Percentiles rank a stretch among this genome's conserved stretches.
phyloP scores from a whole-genome alignment of 106 monocot species.

The Dioscorea alata region DNA sequence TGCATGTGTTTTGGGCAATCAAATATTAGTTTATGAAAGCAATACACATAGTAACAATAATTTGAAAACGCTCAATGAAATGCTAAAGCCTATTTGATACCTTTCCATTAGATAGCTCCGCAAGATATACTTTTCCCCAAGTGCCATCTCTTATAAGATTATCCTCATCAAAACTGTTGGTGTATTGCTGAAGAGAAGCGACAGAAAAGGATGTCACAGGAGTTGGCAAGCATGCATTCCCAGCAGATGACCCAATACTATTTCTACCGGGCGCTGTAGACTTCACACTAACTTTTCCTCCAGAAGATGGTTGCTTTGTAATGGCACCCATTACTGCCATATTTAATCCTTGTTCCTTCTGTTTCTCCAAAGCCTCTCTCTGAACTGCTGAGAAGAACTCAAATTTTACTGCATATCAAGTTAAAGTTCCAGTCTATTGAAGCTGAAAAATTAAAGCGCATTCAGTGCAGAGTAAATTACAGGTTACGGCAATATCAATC shows the following conservation, averaged over 20 bases:
- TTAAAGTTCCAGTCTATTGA: slow-evolving; percentile 10
- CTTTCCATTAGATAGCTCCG: slow-evolving; percentile 78
- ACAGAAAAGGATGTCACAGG: slow-evolving; percentile 72
- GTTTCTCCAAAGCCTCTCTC: slow-evolving; percentile 16
- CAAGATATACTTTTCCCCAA: slow-evolving; percentile 72
- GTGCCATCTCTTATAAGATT: slow-evolving; percentile 72
- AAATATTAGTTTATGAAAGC: too few relatives aligned
- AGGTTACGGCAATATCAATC: slow-evolving; percentile 13
- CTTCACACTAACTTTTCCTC: slow-evolving; percentile 16
- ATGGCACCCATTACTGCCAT: slow-evolving; percentile 17
- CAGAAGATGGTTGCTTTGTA: slow-evolving; percentile 24
- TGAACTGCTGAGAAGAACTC: slow-evolving; percentile 15
- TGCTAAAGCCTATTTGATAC: slow-evolving; percentile 22
- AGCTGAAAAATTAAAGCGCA: too few relatives aligned
- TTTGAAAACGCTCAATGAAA: neutral
- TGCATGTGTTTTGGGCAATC: too few relatives aligned
- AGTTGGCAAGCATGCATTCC: slow-evolving; percentile 26
- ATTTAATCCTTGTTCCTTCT: slow-evolving; percentile 18
- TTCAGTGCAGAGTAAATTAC: too few relatives aligned
- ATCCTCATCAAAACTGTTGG: slow-evolving; percentile 85
- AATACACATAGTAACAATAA: neutral
- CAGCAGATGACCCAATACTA: slow-evolving; percentile 12
- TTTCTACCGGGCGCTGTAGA: slow-evolving; percentile 23
- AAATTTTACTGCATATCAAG: slow-evolving; percentile 1
- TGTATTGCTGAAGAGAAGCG: slow-evolving; percentile 90